phyloP scores from a whole-genome alignment of 176 grass and related monocot genomes.

The Saccharum spontaneum region DNA sequence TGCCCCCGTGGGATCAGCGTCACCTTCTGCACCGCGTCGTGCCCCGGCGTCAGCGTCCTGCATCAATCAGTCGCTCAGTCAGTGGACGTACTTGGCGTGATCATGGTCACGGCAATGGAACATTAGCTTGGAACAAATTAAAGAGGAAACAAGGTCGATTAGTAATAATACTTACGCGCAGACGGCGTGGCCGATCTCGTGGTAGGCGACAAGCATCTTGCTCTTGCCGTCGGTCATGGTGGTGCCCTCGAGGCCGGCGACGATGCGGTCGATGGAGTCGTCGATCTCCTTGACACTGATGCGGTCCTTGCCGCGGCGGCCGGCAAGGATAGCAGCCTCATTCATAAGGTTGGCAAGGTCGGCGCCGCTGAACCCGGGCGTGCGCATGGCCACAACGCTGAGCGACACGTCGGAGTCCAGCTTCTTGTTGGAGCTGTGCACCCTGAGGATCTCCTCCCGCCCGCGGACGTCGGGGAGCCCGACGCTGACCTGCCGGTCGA shows the following conservation, averaged over 20 bases:
- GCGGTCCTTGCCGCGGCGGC: slow-evolving; percentile 59
- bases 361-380: slow-evolving; percentile 76
- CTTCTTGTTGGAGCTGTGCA: slow-evolving; percentile 72
- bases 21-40: slow-evolving; percentile 84
- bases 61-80: neutral
- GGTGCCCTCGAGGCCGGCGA: slow-evolving; percentile 79
- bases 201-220: slow-evolving; percentile 80
- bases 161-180: slow-evolving; percentile 53
- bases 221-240: slow-evolving; percentile 79
- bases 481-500: slow-evolving; percentile 72
- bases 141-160: neutral
- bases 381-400: slow-evolving; percentile 72
- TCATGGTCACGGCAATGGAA: no score
- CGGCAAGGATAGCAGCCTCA: slow-evolving; percentile 86
- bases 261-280: slow-evolving; percentile 76
- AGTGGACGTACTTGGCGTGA: no score
- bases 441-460: slow-evolving; percentile 73
- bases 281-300: slow-evolving; percentile 77
- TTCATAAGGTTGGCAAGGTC: slow-evolving; percentile 95
- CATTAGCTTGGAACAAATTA: neutral
- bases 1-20: slow-evolving; percentile 74
- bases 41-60: slow-evolving; percentile 74
- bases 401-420: slow-evolving; percentile 70
- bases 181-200: slow-evolving; percentile 89
- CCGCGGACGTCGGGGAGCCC: slow-evolving; percentile 72